Evolutionary conservation across 495 filamentous ascomycete species (phyloP).

Genomic region (Aspergillus cavernicola): DNA sequence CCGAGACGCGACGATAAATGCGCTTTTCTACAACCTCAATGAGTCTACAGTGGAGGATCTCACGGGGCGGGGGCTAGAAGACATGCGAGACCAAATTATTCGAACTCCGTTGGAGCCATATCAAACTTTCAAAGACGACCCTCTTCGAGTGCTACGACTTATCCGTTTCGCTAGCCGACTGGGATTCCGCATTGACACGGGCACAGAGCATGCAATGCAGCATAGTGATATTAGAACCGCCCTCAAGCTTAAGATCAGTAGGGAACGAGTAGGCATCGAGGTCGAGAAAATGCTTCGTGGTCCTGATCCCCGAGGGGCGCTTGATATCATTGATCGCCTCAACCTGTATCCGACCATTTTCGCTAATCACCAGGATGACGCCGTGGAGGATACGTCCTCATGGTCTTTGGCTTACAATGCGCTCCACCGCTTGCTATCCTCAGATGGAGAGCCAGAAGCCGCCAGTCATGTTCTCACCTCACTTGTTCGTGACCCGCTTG

Average conservation of each 20-base stretch:
- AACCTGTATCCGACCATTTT: slow-evolving; percentile 80
- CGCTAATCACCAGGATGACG: slow-evolving; percentile 43
- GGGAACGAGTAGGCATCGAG: slow-evolving; percentile 81
- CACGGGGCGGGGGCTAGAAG: slow-evolving; percentile 66
- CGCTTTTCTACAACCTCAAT: slow-evolving; percentile 92
- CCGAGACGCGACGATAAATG: slow-evolving; percentile 91
- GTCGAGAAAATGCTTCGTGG: slow-evolving; percentile 87
- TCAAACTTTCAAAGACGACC: slow-evolving; percentile 94
- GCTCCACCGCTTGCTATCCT: slow-evolving; percentile 28
- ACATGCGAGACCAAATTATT: slow-evolving; percentile 69
- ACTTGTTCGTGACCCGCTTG: slow-evolving; percentile 57
- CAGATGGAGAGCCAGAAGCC: slow-evolving; percentile 7
- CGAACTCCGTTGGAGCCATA: slow-evolving; percentile 84
- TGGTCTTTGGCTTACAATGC: slow-evolving; percentile 41
- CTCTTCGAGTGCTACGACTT: slow-evolving; percentile 80
- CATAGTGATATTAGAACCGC: slow-evolving; percentile 67
- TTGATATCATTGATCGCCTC: slow-evolving; percentile 71
- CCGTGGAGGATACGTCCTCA: slow-evolving; percentile 41
- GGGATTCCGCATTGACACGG: slow-evolving; percentile 67
- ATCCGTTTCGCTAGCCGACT: slow-evolving; percentile 87
- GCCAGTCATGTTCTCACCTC: slow-evolving; percentile 35
- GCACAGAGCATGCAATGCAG: slow-evolving; percentile 70
- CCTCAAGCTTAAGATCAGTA: slow-evolving; percentile 84
- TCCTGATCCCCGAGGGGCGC: slow-evolving; percentile 64
- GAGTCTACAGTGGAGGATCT: slow-evolving; percentile 75